Evolutionary conservation across 179 eudicot species (phyloP).

Genomic region (Heliamphora pulchella): DNA sequence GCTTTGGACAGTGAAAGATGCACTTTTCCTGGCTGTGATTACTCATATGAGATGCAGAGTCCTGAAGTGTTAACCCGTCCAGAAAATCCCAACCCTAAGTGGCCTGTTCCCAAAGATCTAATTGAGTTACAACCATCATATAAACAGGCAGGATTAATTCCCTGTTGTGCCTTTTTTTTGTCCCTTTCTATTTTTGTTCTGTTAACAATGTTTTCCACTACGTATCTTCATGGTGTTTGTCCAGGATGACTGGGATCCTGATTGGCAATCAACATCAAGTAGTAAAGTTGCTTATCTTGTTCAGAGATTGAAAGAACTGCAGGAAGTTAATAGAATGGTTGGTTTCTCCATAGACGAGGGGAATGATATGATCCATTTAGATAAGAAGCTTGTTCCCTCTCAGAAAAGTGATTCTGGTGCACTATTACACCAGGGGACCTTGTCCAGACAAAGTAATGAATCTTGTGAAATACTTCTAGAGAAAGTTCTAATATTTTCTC

Average conservation of each 20-base stretch:
- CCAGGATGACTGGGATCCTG: slow-evolving; percentile 98
- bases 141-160: slow-evolving; percentile 57
- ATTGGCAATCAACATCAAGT: slow-evolving; percentile 98
- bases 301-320: slow-evolving; percentile 60
- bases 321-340: slow-evolving; percentile 33
- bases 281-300: slow-evolving; percentile 90
- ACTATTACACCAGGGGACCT: slow-evolving; percentile 18
- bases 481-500: slow-evolving; percentile 90
- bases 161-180: neutral
- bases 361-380: slow-evolving; percentile 19
- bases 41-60: slow-evolving; percentile 83
- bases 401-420: slow-evolving; percentile 11
- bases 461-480: slow-evolving; percentile 30
- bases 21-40: slow-evolving; percentile 69
- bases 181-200: neutral
- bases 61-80: slow-evolving; percentile 79
- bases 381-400: slow-evolving; percentile 20
- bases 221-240: slow-evolving; percentile 11
- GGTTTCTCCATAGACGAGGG: slow-evolving; percentile 23
- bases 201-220: neutral
- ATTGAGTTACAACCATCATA: slow-evolving; percentile 97
- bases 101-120: slow-evolving; percentile 98
- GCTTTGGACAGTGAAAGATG: slow-evolving; percentile 74
- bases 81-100: slow-evolving; percentile 92
- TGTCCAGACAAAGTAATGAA: slow-evolving; percentile 19